Evolutionary conservation across 495 filamentous ascomycete species (phyloP), one percentile per base, ranked within the genome.

Genomic region (Gamarada debralockiae): DNA sequence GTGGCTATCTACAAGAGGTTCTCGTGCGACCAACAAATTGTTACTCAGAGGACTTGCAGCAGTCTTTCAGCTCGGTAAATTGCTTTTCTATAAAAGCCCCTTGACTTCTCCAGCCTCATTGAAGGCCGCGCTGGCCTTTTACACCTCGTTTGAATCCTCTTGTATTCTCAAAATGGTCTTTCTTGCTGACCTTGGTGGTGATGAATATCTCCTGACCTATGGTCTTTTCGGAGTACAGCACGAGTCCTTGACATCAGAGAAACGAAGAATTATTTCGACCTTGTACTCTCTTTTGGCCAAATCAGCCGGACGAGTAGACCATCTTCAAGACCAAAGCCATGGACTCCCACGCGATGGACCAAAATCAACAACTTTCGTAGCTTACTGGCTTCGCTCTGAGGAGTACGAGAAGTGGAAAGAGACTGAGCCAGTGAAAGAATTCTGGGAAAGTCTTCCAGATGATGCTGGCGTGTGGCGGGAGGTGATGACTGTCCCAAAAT

Each of bases 381-480:
- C 50, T 17, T 53, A 53, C 21, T 53, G 50, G 50, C 40, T 45
- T 15, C 18, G 14, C 9, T 33, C 50, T 3, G 39, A 45, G 17
- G 41, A 37, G 5, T 53, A 53, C 18, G 15, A 23, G 3, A 34
- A 45, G 29, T 46, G n/a, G 40, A 46, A 36, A 25, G 29, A 34
- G 18, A 53, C 37, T 31, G 21, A 15, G 5, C 17, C 40, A 21
- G 21, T 23, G 18, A 45, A 46, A 27, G 50, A 44, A 18, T 69
- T 69, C 50, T 69, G 64, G 64, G 21, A 33, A 10, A 33, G 17
- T n/a, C 55, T 69, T 15, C 52, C 66, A 4, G 24, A 44, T 27
- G 47, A 57, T 29, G 62, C 66, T 0, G 66, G 66, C 7, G 58
- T 67, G 3, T 69, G 57, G 56, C 57, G 65, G 31, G 66, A 69